Percentiles rank a stretch among this genome's conserved stretches.
These are phyloP conservation scores for Miamiensis avidus DNA, from an alignment of 169 alveolate species.

Conservation along the genomic window DNA sequence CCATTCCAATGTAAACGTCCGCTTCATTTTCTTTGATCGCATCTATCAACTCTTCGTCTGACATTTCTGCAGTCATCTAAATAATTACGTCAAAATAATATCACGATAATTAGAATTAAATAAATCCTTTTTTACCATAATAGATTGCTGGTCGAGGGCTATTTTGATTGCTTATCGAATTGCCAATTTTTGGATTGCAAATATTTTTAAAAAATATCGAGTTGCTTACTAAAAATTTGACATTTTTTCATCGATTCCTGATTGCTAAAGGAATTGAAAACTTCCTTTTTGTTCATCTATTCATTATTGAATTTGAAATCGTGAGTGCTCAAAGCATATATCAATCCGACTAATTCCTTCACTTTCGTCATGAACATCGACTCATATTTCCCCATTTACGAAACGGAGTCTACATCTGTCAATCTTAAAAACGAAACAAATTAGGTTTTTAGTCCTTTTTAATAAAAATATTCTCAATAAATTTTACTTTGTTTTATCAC, in stretches of 20 bases:
- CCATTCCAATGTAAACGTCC: conserved; percentile 34
- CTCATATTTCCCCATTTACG: neutral
- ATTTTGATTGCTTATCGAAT: conserved; percentile 16
- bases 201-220: neutral
- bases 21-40: conserved; percentile 18
- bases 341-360: too few species aligned
- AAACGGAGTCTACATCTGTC: neutral
- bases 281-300: neutral
- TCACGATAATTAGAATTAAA: too few species aligned
- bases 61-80: neutral
- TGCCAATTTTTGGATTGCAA: neutral
- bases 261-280: neutral
- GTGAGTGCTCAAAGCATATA: neutral
- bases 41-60: conserved; percentile 8
- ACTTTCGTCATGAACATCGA: neutral
- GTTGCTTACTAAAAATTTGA: neutral
- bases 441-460: too few species aligned
- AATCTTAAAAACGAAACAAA: neutral
- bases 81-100: too few species aligned
- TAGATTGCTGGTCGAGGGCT: conserved; percentile 1
- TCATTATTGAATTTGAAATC: neutral
- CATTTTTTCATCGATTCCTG: neutral
- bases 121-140: neutral
- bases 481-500: neutral
- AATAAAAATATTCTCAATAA: too few species aligned